These are phyloP conservation scores for Aspergillus fumigatiaffinis DNA, from an alignment of 2,329 filamentous ascomycete genomes.

Conservation along the genomic window DNA sequence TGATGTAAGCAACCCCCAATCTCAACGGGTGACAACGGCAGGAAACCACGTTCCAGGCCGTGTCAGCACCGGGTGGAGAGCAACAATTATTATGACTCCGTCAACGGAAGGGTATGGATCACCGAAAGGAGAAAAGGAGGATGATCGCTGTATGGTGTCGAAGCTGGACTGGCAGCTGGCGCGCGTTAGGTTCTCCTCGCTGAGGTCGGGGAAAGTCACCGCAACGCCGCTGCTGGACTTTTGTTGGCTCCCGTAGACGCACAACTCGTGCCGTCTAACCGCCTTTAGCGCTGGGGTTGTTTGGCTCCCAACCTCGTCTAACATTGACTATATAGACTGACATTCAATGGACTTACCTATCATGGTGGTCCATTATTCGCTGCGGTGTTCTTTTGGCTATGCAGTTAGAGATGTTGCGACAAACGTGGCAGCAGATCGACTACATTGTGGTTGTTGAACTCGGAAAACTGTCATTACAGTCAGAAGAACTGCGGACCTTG, in stretches of 20 bases:
- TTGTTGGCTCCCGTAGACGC: conserved; percentile 20
- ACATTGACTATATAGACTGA: not conserved
- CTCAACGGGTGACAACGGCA: conserved; percentile 18
- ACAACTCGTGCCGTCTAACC: conserved; percentile 15
- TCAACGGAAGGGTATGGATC: conserved; percentile 1
- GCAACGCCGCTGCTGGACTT: conserved; percentile 9
- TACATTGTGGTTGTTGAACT: not conserved
- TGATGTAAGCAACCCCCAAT: conserved; percentile 17
- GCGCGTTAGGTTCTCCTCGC: conserved; percentile 17
- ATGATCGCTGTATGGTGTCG: not conserved
- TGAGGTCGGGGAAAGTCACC: conserved; percentile 16
- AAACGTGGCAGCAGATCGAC: not conserved
- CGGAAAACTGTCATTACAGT: not conserved
- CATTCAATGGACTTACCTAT: not conserved
- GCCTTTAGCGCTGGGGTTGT: conserved; percentile 21
- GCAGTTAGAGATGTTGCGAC: not conserved
- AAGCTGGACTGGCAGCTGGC: conserved; percentile 2
- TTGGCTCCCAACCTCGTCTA: conserved; percentile 5
- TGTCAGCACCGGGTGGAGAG: conserved; percentile 15
- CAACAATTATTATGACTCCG: conserved; percentile 6
- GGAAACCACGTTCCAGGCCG: conserved; percentile 20
- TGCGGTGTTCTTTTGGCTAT: not conserved
- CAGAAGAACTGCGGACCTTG: not conserved
- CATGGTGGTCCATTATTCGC: not conserved
- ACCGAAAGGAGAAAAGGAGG: conserved; percentile 3